A percentile compares a stretch with the other conserved stretches of the same genome.
Evolutionary conservation across 106 monocot species (phyloP).

Genomic region (Allium sativum): DNA sequence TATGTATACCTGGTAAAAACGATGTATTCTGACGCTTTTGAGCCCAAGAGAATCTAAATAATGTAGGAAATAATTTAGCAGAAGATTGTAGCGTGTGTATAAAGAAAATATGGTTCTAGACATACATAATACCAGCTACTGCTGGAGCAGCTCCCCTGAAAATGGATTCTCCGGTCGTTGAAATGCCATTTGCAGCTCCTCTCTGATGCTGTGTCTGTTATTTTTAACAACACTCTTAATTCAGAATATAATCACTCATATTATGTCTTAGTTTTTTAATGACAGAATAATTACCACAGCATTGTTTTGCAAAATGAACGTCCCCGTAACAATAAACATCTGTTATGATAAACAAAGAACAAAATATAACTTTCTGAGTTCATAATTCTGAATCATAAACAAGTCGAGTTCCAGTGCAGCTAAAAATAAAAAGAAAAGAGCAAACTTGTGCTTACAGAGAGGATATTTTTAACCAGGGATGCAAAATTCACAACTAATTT

Average conservation of each 20-base stretch:
- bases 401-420: too few relatives aligned
- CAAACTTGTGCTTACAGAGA: constrained; percentile 49
- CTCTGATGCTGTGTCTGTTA: constrained; percentile 33
- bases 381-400: too few relatives aligned
- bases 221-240: background rate
- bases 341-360: background rate
- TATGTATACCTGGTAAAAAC: constrained; percentile 39
- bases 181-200: constrained; percentile 52
- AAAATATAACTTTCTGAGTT: too few relatives aligned
- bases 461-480: constrained; percentile 54
- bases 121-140: constrained; percentile 34
- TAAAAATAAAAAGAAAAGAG: too few relatives aligned
- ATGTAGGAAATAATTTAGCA: background rate
- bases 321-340: constrained; percentile 20
- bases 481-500: constrained; percentile 42
- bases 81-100: background rate
- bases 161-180: constrained; percentile 25
- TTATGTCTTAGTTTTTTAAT: background rate
- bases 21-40: constrained; percentile 33
- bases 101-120: background rate
- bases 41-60: constrained; percentile 42
- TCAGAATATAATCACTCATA: background rate
- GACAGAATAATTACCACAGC: constrained; percentile 22
- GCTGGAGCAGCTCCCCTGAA: constrained; percentile 41
- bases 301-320: constrained; percentile 38